Base-by-base conservation (phyloP, 106 monocot species). In the Dioscorea dumetorum region DNA sequence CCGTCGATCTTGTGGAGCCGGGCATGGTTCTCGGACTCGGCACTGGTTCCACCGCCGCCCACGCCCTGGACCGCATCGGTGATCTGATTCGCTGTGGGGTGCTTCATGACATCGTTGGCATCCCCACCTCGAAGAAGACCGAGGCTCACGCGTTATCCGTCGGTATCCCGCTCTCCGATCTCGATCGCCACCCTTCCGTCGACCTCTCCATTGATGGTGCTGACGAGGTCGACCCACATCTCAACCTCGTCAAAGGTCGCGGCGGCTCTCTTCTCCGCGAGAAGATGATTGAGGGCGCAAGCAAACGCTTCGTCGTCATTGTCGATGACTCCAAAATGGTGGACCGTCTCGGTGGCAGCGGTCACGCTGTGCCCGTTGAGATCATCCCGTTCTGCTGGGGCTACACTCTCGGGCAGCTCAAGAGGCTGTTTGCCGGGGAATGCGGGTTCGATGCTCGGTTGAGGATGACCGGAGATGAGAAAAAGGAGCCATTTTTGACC, bases 141-240 rank as follows among this genome's bases (percentile, higher is more conserved):
- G 87, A 85, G 62, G 75, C 75, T 11, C 90, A 85, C 59, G 94
- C 94, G 13, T 20, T 24, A 4, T 49, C 71, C 9, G 69, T 77
- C 3, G 87, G 85, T 2, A 94, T 94, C 66, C 94, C 87, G 8
- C 72, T 94, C 48, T 67, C 78, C 22, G 70, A 84, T n/a, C 85
- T 94, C 33, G 66, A 65, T n/a, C 48, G 67, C 9, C 75, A 85
- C 50, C 83, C 85, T 9, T 35, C 28, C 22, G 78, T 94, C 63
- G 90, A 91, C 63, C 85, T 94, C 32, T 87, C 94, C 65, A 91
- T 94, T 67, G 88, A 91, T 70, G 90, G 94, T 54, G 90, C 90
- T 57, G 90, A 94, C 74, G 87, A 94, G 82, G 94, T 90, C 50
- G 90, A 94, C 62, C 87, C 85, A 0, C 28, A 12, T 12, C 81